A percentile compares a stretch with the other conserved stretches of the same genome.
Conservation (phyloP, 441 rosid species). For the Erodium texanum region DNA sequence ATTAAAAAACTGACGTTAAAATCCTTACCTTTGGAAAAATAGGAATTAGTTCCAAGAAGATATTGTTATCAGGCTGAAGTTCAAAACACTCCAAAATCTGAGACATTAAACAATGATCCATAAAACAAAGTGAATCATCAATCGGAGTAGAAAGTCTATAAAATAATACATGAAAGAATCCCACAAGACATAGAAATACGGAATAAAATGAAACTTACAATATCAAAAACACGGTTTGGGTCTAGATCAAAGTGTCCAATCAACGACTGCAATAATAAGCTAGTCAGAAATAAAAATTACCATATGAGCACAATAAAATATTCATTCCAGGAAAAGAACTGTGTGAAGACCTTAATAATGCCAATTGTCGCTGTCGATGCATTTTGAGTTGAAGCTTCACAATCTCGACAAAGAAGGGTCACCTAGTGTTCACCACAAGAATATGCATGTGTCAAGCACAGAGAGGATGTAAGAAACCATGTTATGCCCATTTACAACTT, state of each 20-base stretch:
- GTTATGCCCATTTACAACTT: neutral
- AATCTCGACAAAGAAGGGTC: slow-evolving; percentile 85
- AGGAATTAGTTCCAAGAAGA: slow-evolving; percentile 85
- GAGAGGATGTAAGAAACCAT: neutral
- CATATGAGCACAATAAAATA: slow-evolving; percentile 11
- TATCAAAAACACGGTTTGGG: slow-evolving; percentile 99
- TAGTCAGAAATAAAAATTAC: slow-evolving; percentile 22
- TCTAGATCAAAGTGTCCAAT: slow-evolving; percentile 99
- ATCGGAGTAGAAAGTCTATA: neutral
- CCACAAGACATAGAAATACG: neutral
- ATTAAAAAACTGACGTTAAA: neutral
- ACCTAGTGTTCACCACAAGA: slow-evolving; percentile 32
- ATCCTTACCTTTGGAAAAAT: slow-evolving; percentile 83
- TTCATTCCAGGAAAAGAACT: slow-evolving; percentile 16
- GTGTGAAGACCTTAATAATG: slow-evolving; percentile 72
- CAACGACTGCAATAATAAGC: slow-evolving; percentile 63
- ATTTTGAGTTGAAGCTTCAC: slow-evolving; percentile 55
- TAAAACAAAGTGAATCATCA: slow-evolving; percentile 8
- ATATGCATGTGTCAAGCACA: neutral
- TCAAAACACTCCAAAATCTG: slow-evolving; percentile 98
- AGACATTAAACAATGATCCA: slow-evolving; percentile 25
- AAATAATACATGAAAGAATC: neutral
- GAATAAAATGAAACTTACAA: slow-evolving; percentile 47
- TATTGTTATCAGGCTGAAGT: slow-evolving; percentile 65
- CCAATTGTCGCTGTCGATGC: slow-evolving; percentile 82